Evolutionary conservation across 305 asterid species (phyloP).

Genomic region (Euphrasia arctica): DNA sequence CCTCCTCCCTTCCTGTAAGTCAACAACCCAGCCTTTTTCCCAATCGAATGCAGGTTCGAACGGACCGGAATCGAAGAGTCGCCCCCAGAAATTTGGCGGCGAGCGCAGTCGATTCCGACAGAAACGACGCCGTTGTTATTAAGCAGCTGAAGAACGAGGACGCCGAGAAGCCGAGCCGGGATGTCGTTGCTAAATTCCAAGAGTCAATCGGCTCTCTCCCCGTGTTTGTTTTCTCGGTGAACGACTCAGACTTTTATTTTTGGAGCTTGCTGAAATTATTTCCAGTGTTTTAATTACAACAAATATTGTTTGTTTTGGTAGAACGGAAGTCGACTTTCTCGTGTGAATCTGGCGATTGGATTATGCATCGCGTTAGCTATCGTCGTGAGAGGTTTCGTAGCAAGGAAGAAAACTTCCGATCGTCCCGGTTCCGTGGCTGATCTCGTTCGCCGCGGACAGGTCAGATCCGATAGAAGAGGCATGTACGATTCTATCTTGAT

Average conservation of each 20-base stretch:
- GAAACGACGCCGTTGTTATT: slow-evolving; percentile 29
- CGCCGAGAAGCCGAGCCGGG: slow-evolving; percentile 30
- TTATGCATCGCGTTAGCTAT: slow-evolving; percentile 50
- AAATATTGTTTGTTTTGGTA: slow-evolving; percentile 32
- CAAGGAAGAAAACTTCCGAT: slow-evolving; percentile 47
- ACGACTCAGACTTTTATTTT: not conserved
- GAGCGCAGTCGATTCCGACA: slow-evolving; percentile 43
- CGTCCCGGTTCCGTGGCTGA: slow-evolving; percentile 89
- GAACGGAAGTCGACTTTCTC: slow-evolving; percentile 50
- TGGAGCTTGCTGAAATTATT: too few species aligned
- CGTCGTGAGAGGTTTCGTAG: slow-evolving; percentile 44
- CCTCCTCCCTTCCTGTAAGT: slow-evolving; percentile 44
- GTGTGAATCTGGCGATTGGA: slow-evolving; percentile 53
- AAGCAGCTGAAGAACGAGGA: slow-evolving; percentile 25
- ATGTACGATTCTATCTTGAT: slow-evolving; percentile 70
- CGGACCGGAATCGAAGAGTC: slow-evolving; percentile 30
- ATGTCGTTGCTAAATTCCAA: slow-evolving; percentile 43
- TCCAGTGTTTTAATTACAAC: too few species aligned
- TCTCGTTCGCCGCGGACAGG: slow-evolving; percentile 96
- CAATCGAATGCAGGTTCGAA: slow-evolving; percentile 30
- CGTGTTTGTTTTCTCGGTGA: slow-evolving; percentile 51
- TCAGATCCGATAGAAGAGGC: slow-evolving; percentile 99
- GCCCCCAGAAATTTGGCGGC: slow-evolving; percentile 35
- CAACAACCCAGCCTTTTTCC: slow-evolving; percentile 7
- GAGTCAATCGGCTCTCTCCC: slow-evolving; percentile 55